Base-by-base conservation (phyloP, 768 basidiomycete species). In the Flagelloscypha sp. region DNA sequence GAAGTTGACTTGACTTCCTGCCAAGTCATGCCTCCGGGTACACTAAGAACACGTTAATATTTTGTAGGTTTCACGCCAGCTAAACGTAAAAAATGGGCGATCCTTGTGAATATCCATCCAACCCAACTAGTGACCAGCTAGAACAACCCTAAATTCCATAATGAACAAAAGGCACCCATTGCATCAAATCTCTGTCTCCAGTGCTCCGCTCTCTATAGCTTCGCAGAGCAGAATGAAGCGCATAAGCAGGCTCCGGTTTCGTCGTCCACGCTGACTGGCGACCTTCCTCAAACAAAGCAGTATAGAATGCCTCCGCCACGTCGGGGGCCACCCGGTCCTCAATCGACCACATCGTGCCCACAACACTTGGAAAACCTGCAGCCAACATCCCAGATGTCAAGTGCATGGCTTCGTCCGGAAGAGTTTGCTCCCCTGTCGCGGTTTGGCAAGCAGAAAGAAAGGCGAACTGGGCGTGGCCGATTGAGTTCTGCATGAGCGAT, bases 281-380 rank as follows among this genome's bases (percentile, higher is more conserved):
- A 5, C 20, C 16, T n/a, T 33, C 21, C 13, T 35, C 20, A 30
- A 48, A 38, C 10, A 44, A 27, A 8, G 43, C 15, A 7, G 15
- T n/a, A 25, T 48, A 46, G 15, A 46, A 30, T 8, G 17, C 18
- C 13, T 43, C 38, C 23, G 37, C 37, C 24, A 49, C 38, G 8
- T 13, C 11, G 5, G 40, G 41, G 11, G 42, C 41, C 37, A 46
- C 49, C 17, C 34, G 11, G 27, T 50, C 47, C 21, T 28, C 18
- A 27, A 47, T 47, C 7, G 38, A 48, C 61, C 62, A 62, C 53
- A 63, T 55, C 16, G 62, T 62, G 3, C 43, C 59, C 13, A 63
- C 39, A 4, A 50, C 46, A 24, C 48, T 48, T 1, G 35, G 33
- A 29, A 48, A 54, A 15, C 56, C 54, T 6, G 49, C 48, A 8